Conservation (phyloP, 352 stramenopile genomes). For the Phytophthora podocarpi region DNA sequence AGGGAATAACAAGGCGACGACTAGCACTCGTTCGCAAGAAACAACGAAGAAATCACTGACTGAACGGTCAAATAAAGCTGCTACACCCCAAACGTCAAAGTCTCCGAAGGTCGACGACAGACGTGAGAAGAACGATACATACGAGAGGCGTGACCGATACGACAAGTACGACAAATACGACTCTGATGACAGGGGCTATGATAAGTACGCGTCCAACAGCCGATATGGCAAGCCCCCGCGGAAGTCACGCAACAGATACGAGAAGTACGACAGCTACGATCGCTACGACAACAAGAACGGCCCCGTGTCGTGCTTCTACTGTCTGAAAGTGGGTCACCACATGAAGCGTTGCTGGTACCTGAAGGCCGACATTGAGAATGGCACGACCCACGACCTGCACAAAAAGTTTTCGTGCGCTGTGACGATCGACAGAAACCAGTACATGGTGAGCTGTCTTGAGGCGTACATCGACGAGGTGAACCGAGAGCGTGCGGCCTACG, state of each 20-base stretch:
- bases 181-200: slow-evolving; percentile 6
- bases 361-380: slow-evolving; percentile 45
- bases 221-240: slow-evolving; percentile 18
- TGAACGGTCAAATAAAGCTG: slow-evolving; percentile 7
- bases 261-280: slow-evolving; percentile 32
- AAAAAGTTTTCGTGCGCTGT: slow-evolving; percentile 47
- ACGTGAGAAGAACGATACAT: slow-evolving; percentile 2
- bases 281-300: slow-evolving; percentile 16
- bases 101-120: slow-evolving; percentile 1
- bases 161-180: slow-evolving; percentile 30
- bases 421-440: slow-evolving; percentile 36
- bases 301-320: slow-evolving; percentile 45
- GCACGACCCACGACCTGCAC: slow-evolving; percentile 32
- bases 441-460: slow-evolving; percentile 48
- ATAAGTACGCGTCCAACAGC: slow-evolving; percentile 17
- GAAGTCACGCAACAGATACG: slow-evolving; percentile 21
- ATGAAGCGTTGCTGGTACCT: slow-evolving; percentile 50
- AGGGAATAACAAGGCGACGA: neutral
- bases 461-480: slow-evolving; percentile 44
- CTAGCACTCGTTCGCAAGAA: slow-evolving; percentile 8
- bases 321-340: slow-evolving; percentile 45
- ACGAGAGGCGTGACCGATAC: slow-evolving; percentile 20
- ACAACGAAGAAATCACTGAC: slow-evolving; percentile 10
- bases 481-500: slow-evolving; percentile 17
- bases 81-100: slow-evolving; percentile 8